Conservation (phyloP, 2,329 filamentous ascomycete species). For the Fusarium tanahbumbuense region DNA sequence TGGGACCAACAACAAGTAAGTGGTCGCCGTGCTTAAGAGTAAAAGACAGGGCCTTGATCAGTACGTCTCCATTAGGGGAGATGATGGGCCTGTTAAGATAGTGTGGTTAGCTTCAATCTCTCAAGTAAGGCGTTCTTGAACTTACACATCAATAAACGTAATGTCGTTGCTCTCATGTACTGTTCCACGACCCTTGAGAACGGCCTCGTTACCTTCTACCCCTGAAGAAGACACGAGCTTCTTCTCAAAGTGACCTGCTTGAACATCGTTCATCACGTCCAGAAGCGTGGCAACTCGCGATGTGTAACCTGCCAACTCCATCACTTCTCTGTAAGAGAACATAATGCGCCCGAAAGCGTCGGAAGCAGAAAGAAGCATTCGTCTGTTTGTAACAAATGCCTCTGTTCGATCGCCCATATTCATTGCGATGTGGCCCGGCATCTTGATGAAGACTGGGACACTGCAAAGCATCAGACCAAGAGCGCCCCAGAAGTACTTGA, state of each 20-base stretch:
- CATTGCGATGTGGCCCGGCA: constrained; percentile 74
- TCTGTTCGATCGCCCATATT: constrained; percentile 78
- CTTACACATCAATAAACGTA: constrained; percentile 82
- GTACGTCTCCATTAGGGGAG: constrained; percentile 93
- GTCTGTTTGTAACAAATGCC: constrained; percentile 91
- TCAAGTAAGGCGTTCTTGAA: constrained; percentile 25
- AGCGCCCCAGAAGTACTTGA: constrained; percentile 99
- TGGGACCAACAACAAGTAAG: constrained; percentile 93
- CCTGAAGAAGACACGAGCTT: constrained; percentile 91
- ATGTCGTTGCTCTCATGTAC: constrained; percentile 87
- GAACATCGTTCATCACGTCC: constrained; percentile 94
- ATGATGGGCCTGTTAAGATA: constrained; percentile 77
- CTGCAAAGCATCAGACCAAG: constrained; percentile 91
- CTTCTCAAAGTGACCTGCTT: constrained; percentile 92
- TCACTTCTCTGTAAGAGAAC: constrained; percentile 98
- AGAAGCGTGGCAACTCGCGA: constrained; percentile 89
- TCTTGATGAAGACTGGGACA: constrained; percentile 94
- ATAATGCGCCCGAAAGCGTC: constrained; percentile 96
- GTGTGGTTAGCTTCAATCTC: constrained; percentile 27
- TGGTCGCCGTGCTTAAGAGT: constrained; percentile 88
- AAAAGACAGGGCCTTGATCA: constrained; percentile 88
- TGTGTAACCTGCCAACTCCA: constrained; percentile 94
- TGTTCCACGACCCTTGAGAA: constrained; percentile 83
- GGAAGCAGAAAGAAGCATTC: constrained; percentile 91
- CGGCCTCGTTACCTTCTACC: constrained; percentile 82